These are phyloP conservation scores for Daedalea quercina DNA, from an alignment of 768 basidiomycete genomes.

Conservation along the genomic window DNA sequence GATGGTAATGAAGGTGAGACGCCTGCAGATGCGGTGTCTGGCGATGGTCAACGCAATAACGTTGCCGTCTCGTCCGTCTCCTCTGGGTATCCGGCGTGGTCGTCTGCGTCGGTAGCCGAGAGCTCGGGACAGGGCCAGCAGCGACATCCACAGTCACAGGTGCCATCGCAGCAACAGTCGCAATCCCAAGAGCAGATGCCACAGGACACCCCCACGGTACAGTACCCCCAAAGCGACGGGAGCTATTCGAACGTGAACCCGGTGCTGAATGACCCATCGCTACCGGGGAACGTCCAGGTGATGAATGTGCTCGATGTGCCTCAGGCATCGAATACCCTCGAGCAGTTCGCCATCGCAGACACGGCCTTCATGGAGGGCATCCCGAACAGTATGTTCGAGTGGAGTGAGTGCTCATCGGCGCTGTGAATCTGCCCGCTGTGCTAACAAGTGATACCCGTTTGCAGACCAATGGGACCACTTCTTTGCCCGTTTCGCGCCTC, in stretches of 20 bases:
- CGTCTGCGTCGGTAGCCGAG: slow-evolving; percentile 4
- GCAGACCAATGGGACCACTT: slow-evolving; percentile 81
- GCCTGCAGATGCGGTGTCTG: slow-evolving; percentile 14
- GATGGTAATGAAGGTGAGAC: slow-evolving; percentile 49
- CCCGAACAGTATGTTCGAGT: slow-evolving; percentile 83
- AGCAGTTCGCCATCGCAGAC: slow-evolving; percentile 62
- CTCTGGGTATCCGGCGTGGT: slow-evolving; percentile 8
- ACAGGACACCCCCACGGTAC: slow-evolving; percentile 33
- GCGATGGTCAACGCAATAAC: slow-evolving; percentile 13
- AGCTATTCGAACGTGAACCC: slow-evolving; percentile 65
- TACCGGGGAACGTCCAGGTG: slow-evolving; percentile 55
- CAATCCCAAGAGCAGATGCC: not conserved
- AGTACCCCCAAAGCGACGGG: slow-evolving; percentile 36
- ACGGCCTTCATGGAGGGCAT: slow-evolving; percentile 70
- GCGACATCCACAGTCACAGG: slow-evolving; percentile 6
- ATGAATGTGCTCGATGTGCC: slow-evolving; percentile 69
- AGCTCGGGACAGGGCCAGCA: not conserved
- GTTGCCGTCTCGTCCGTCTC: slow-evolving; percentile 8
- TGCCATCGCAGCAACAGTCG: slow-evolving; percentile 4
- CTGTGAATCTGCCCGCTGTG: slow-evolving; percentile 2
- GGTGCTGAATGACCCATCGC: slow-evolving; percentile 48
- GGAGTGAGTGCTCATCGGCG: slow-evolving; percentile 26
- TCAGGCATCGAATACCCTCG: slow-evolving; percentile 46
- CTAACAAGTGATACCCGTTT: not conserved
- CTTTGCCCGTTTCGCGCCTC: slow-evolving; percentile 51